These are phyloP conservation scores for Endotrypanum monterogeii DNA, from an alignment of 208 protist genomes.

Conservation along the genomic window DNA sequence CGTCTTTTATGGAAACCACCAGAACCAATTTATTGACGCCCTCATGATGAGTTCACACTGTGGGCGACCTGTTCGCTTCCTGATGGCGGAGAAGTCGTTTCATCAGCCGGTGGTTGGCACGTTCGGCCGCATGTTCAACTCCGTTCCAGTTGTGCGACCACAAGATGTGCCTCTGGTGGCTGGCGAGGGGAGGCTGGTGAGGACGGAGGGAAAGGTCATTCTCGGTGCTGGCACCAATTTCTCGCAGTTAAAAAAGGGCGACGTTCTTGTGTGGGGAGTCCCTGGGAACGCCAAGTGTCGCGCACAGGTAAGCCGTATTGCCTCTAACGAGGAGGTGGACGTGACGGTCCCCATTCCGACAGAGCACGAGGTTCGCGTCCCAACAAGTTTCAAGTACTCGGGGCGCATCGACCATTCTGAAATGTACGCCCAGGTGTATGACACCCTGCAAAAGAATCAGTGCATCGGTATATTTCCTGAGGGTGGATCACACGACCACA, in stretches of 20 bases:
- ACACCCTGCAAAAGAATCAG: slow-evolving; percentile 76
- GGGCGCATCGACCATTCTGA: slow-evolving; percentile 91
- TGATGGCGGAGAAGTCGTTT: slow-evolving; percentile 94
- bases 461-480: slow-evolving; percentile 97
- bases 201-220: slow-evolving; percentile 52
- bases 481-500: slow-evolving; percentile 95
- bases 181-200: slow-evolving; percentile 55
- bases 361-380: slow-evolving; percentile 41
- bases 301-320: slow-evolving; percentile 66
- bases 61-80: slow-evolving; percentile 81
- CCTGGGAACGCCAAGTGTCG: slow-evolving; percentile 45
- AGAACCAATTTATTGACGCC: slow-evolving; percentile 94
- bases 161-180: slow-evolving; percentile 84
- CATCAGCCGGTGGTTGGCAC: slow-evolving; percentile 75
- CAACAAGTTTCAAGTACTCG: slow-evolving; percentile 70
- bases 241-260: slow-evolving; percentile 55
- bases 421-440: slow-evolving; percentile 92
- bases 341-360: slow-evolving; percentile 75
- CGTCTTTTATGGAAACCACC: slow-evolving; percentile 94
- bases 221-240: slow-evolving; percentile 79
- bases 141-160: slow-evolving; percentile 92
- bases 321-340: slow-evolving; percentile 72
- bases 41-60: slow-evolving; percentile 90
- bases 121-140: slow-evolving; percentile 85
- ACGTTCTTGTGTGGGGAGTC: slow-evolving; percentile 73